These are phyloP conservation scores for Xylaria cubensis DNA, from an alignment of 495 filamentous ascomycete species.

Conservation along the genomic window DNA sequence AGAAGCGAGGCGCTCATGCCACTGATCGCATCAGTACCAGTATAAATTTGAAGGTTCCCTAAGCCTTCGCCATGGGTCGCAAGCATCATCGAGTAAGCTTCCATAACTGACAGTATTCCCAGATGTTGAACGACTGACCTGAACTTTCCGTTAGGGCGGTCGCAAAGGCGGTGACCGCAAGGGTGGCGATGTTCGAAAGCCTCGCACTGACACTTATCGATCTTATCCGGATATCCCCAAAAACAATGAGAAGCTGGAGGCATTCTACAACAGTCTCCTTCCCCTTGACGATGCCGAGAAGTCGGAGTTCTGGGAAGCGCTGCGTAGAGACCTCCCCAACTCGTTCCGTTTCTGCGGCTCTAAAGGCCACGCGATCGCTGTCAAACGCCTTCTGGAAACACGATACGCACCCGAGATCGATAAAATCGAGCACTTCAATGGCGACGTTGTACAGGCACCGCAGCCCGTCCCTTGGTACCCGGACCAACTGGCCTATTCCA, in stretches of 20 bases:
- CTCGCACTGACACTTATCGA: constrained; percentile 43
- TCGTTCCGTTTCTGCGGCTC: constrained; percentile 96
- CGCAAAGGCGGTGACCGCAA: constrained; percentile 41
- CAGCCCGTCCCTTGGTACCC: constrained; percentile 87
- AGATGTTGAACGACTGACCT: constrained; percentile 20
- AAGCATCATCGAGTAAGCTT: constrained; percentile 38
- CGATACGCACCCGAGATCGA: constrained; percentile 88
- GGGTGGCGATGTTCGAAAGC: constrained; percentile 34
- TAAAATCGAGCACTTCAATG: constrained; percentile 76
- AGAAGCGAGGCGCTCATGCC: neutral
- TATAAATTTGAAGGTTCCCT: neutral
- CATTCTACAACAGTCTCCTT: constrained; percentile 79
- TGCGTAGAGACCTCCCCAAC: constrained; percentile 86
- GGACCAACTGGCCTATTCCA: constrained; percentile 90
- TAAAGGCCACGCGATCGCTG: constrained; percentile 86
- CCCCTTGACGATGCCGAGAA: constrained; percentile 76
- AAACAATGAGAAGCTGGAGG: constrained; percentile 77
- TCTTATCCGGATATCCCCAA: constrained; percentile 67
- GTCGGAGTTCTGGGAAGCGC: constrained; percentile 78
- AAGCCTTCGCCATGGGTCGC: constrained; percentile 39
- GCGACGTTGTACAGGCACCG: constrained; percentile 78
- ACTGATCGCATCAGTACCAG: neutral
- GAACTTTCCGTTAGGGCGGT: constrained; percentile 31
- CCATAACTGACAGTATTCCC: neutral
- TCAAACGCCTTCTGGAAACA: constrained; percentile 83